These are phyloP conservation scores for Narthecium ossifragum DNA, from an alignment of 106 monocot genomes.

Conservation along the genomic window DNA sequence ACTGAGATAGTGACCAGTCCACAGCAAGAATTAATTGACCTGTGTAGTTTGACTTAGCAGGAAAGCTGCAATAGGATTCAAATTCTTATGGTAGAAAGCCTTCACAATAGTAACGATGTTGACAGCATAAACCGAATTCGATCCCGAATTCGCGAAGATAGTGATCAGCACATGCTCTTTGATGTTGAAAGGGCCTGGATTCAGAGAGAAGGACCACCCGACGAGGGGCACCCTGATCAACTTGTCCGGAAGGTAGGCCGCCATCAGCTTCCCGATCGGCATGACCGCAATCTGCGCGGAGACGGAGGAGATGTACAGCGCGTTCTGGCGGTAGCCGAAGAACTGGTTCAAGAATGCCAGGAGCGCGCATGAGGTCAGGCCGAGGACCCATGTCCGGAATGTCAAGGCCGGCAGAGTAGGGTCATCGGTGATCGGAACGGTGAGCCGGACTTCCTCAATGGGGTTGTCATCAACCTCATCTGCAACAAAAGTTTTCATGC, in stretches of 20 bases:
- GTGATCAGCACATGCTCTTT: conserved; percentile 48
- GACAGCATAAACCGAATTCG: conserved; percentile 12
- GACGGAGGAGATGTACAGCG: not conserved
- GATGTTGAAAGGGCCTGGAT: conserved; percentile 43
- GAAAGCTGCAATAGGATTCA: conserved; percentile 26
- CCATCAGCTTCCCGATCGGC: conserved; percentile 35
- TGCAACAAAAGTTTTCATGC: too few species aligned
- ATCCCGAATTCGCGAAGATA: conserved; percentile 29
- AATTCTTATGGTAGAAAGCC: conserved; percentile 34
- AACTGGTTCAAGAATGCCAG: not conserved
- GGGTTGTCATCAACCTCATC: not conserved
- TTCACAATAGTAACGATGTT: conserved; percentile 35
- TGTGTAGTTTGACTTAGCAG: conserved; percentile 28
- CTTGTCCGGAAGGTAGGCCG: conserved; percentile 6
- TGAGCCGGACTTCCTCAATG: not conserved
- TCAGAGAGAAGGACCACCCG: conserved; percentile 38
- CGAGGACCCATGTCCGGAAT: not conserved
- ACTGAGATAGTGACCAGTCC: not conserved
- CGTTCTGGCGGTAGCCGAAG: not conserved
- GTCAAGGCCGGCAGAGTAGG: not conserved
- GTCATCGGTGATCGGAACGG: conserved; percentile 3
- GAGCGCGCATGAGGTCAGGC: not conserved
- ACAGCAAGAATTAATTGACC: conserved; percentile 13
- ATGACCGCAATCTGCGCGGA: conserved; percentile 12
- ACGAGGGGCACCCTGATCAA: conserved; percentile 4